Conservation (phyloP, 1,139 yeast species). For the Taphrina populina region DNA sequence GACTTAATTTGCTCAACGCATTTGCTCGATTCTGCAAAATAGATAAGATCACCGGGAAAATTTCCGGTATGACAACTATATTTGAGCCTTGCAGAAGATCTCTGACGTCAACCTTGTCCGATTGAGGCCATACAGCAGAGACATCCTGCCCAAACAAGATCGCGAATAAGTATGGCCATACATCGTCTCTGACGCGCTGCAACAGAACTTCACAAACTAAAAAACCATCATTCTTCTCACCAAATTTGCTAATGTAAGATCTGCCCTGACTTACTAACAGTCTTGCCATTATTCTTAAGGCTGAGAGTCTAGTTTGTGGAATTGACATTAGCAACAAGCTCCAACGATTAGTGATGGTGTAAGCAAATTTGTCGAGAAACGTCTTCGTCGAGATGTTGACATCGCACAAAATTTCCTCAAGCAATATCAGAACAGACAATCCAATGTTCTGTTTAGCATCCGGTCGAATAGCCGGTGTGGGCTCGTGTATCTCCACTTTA, state of each 20-base stretch:
- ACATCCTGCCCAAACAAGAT: slow-evolving; percentile 38
- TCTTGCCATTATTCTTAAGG: slow-evolving; percentile 53
- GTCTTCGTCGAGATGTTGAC: slow-evolving; percentile 38
- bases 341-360: slow-evolving; percentile 58
- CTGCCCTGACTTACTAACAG: slow-evolving; percentile 54
- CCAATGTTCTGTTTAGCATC: neutral
- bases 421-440: slow-evolving; percentile 35
- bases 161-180: slow-evolving; percentile 42
- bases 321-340: slow-evolving; percentile 56
- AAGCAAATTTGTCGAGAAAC: slow-evolving; percentile 51
- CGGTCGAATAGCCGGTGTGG: neutral
- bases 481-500: neutral
- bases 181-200: slow-evolving; percentile 52
- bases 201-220: slow-evolving; percentile 49
- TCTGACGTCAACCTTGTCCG: too few species aligned
- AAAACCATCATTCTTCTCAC: slow-evolving; percentile 54
- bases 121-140: too few species aligned
- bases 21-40: slow-evolving; percentile 41
- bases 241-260: slow-evolving; percentile 53
- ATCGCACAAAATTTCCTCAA: slow-evolving; percentile 45
- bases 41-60: slow-evolving; percentile 39
- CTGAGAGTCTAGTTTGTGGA: slow-evolving; percentile 49
- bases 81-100: slow-evolving; percentile 2
- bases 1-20: too few species aligned
- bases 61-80: slow-evolving; percentile 29